Conservation (phyloP, 345 rosid species). For the Lumnitzera littorea region DNA sequence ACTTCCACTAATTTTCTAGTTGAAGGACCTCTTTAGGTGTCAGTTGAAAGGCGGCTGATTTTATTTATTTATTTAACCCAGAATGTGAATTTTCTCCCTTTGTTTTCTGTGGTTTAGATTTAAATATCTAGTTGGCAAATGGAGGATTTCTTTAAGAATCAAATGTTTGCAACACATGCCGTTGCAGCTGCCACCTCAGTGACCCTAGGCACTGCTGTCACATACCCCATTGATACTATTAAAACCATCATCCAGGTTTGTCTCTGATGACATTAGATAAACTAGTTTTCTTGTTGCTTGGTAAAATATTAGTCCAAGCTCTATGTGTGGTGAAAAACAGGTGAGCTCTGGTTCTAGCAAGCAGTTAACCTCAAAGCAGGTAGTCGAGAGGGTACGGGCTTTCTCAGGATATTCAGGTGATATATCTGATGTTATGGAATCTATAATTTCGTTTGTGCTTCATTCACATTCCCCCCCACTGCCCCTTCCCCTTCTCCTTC, state of each 20-base stretch:
- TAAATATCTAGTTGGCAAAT: not conserved
- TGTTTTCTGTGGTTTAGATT: not conserved
- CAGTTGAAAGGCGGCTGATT: no score
- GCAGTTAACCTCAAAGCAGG: conserved; percentile 41
- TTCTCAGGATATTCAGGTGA: conserved; percentile 57
- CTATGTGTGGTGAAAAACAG: conserved; percentile 25
- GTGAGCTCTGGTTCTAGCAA: conserved; percentile 72
- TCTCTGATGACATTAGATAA: not conserved
- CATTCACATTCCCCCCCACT: no score
- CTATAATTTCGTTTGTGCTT: no score
- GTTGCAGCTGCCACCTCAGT: conserved; percentile 67
- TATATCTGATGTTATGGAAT: not conserved
- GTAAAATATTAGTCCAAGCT: conserved; percentile 1
- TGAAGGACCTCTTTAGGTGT: no score
- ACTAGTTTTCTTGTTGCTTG: not conserved
- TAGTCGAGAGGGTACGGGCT: conserved; percentile 43
- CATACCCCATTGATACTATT: conserved; percentile 81
- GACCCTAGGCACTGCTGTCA: conserved; percentile 54
- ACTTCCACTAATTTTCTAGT: no score
- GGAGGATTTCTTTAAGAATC: conserved; percentile 46
- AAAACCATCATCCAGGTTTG: conserved; percentile 79
- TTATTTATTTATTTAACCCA: not conserved
- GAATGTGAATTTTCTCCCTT: not conserved
- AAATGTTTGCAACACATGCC: conserved; percentile 70
- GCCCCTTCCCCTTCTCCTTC: no score